These are phyloP conservation scores for Myxozyma geophila DNA, from an alignment of 805 yeast genomes.

Conservation along the genomic window DNA sequence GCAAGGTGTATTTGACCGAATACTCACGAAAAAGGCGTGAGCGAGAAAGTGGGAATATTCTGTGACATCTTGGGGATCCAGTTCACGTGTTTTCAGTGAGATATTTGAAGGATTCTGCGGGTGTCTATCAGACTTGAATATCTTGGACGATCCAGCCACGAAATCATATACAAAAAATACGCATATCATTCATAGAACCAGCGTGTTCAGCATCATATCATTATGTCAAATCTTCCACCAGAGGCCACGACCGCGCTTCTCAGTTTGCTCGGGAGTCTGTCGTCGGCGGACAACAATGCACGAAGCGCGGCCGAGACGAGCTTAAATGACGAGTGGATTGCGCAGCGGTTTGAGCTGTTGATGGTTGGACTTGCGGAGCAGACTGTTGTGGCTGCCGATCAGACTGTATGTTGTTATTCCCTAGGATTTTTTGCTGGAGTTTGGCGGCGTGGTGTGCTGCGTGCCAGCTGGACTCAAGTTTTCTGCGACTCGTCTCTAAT, in stretches of 20 bases:
- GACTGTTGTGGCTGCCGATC: conserved; percentile 63
- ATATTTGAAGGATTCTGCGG: no score
- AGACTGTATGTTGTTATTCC: conserved; percentile 46
- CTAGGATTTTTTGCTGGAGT: neutral
- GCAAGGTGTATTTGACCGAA: neutral
- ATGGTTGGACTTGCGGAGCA: conserved; percentile 81
- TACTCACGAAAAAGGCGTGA: neutral
- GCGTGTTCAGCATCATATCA: neutral
- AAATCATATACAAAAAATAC: no score
- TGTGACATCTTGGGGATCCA: neutral
- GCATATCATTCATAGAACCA: neutral
- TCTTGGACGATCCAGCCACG: no score
- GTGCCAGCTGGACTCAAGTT: no score
- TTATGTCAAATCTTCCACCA: conserved; percentile 53
- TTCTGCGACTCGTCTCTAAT: no score
- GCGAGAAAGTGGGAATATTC: neutral
- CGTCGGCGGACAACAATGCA: conserved; percentile 74
- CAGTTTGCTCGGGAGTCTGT: conserved; percentile 65
- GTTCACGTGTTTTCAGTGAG: no score
- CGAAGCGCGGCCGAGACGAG: conserved; percentile 80
- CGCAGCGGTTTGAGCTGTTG: conserved; percentile 68
- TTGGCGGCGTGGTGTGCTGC: neutral
- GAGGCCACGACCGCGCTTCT: conserved; percentile 61
- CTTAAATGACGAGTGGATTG: conserved; percentile 77
- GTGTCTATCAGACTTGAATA: no score